Conservation (phyloP, 768 basidiomycete species). For the Boletus tylopilopsis region DNA sequence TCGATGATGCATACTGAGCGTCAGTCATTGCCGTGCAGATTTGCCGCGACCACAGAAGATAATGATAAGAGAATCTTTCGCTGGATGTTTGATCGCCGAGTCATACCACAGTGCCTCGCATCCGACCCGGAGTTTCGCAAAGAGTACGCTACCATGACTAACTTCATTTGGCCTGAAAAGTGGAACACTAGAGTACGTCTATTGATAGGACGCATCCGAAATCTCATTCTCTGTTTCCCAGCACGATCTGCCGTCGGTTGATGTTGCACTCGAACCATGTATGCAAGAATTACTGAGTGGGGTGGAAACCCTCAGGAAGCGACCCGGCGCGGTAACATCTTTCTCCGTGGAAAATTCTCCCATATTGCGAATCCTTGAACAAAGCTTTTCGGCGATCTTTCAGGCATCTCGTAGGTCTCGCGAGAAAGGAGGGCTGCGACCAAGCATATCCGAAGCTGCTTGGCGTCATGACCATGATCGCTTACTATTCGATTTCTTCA, state of each 20-base stretch:
- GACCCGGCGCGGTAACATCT: neutral
- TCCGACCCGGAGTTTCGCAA: conserved; percentile 1
- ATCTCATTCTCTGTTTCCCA: neutral
- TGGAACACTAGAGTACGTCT: conserved; percentile 5
- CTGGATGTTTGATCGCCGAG: conserved; percentile 11
- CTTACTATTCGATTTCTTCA: conserved; percentile 9
- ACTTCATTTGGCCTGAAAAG: conserved; percentile 8
- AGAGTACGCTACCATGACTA: conserved; percentile 1
- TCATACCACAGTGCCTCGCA: conserved; percentile 3
- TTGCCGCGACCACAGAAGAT: conserved; percentile 3
- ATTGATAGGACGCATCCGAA: too few relatives aligned
- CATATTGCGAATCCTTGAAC: neutral
- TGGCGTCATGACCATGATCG: conserved; percentile 12
- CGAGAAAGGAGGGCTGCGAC: neutral
- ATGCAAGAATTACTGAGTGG: neutral
- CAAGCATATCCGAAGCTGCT: neutral
- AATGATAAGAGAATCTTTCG: conserved; percentile 1
- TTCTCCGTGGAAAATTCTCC: conserved; percentile 2
- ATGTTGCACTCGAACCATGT: conserved; percentile 6
- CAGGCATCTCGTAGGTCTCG: conserved; percentile 5
- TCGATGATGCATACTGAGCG: neutral
- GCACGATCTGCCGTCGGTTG: conserved; percentile 6
- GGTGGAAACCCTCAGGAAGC: neutral
- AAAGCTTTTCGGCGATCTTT: conserved; percentile 11
- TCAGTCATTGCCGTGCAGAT: neutral